Base-by-base conservation (phyloP, 768 basidiomycete species). In the Tricholoma furcatifolium region DNA sequence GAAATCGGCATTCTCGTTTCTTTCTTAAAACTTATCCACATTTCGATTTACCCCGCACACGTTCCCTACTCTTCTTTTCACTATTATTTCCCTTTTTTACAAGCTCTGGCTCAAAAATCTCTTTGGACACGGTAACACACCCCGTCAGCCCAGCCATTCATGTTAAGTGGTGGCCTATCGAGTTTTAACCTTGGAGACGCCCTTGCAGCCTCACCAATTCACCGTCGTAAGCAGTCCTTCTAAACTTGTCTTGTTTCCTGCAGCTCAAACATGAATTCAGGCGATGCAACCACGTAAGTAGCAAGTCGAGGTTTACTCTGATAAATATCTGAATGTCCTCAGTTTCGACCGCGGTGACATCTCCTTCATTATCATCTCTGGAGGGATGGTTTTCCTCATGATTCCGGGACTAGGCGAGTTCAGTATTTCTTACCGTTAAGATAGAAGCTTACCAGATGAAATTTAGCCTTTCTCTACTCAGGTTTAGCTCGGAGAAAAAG, bases 301-400 rank as follows among this genome's bases (percentile, higher is more conserved):
- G 18, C 3, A 4, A 15, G 12, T 17, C 20, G n/a, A 31, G 14
- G 34, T 17, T 8, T 14, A n/a, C 17, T 36, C 31, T 36, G 6
- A 27, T 27, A 4, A 24, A 27, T 39, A 17, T 43, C 41, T 46
- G 40, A 15, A 20, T 43, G 40, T 36, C 21, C 7, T 38, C 48
- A 87, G 85, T 58, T 91, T 83, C 68, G 79, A 88, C 67, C 75
- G 78, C 18, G 87, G 88, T 35, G 87, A 91, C 72, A 65, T 89
- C 14, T 71, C 84, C 8, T 91, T 88, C 65, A 84, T 91, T 58
- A 79, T 83, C 15, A 63, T 87, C 6, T 75, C 83, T 21, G 85
- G 85, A 24, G 80, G 81, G 15, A 81, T 90, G 73, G 88, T 91
- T 10, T 75, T 80, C 47, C 83, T 88, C 70, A 91, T 89, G 87